These are phyloP conservation scores for Tylopilus orsonianus DNA, from an alignment of 1,284 basidiomycete genomes.

Conservation along the genomic window DNA sequence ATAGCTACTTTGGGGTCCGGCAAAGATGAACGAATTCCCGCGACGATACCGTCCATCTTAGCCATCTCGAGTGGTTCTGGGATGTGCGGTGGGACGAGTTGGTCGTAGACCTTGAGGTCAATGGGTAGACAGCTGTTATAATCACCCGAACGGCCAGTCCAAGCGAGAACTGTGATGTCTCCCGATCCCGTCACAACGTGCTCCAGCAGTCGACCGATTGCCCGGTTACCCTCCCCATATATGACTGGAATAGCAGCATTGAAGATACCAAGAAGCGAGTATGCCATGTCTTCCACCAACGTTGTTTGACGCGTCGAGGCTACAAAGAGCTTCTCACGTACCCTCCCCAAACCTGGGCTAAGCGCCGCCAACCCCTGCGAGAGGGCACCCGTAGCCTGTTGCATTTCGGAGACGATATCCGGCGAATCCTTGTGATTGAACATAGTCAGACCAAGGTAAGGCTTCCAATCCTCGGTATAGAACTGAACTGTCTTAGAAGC, in stretches of 20 bases:
- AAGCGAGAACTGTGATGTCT: too few species aligned
- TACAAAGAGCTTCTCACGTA: background rate
- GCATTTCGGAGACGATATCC: background rate
- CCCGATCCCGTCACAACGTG: background rate
- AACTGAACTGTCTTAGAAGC: too few species aligned
- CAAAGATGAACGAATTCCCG: background rate
- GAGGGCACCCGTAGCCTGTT: background rate
- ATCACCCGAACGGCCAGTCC: background rate
- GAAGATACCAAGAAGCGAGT: too few species aligned
- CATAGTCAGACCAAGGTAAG: too few species aligned
- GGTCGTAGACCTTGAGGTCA: background rate
- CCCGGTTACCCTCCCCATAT: too few species aligned
- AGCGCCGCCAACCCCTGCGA: background rate
- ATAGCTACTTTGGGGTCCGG: background rate
- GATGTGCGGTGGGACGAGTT: background rate
- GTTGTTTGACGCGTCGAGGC: background rate
- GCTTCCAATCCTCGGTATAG: too few species aligned
- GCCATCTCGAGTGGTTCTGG: background rate
- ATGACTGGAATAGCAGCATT: too few species aligned
- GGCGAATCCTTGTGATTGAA: too few species aligned
- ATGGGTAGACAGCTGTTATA: slow-evolving; percentile 1
- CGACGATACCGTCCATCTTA: background rate
- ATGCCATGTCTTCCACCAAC: slow-evolving; percentile 7
- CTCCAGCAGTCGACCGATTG: slow-evolving; percentile 6
- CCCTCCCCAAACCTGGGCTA: background rate